A percentile compares a stretch with the other conserved stretches of the same genome.
Conservation (phyloP, 169 alveolate species). For the Plasmodium cynomolgi region DNA sequence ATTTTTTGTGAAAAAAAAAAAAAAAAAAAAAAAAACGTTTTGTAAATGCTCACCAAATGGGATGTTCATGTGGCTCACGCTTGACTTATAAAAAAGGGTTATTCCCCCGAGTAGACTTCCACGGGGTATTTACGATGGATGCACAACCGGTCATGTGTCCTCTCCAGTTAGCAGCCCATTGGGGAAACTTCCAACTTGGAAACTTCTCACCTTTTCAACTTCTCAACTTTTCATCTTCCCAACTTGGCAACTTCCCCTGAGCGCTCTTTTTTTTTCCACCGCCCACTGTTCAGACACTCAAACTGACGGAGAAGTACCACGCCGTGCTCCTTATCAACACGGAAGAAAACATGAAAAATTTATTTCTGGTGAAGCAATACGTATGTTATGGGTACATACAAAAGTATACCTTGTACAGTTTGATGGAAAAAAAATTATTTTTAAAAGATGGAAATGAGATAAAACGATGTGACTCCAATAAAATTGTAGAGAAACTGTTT, state of each 20-base stretch:
- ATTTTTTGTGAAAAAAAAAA: neutral
- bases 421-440: conserved; percentile 47
- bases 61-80: neutral
- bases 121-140: neutral
- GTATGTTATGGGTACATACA: conserved; percentile 64
- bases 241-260: neutral
- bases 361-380: conserved; percentile 36
- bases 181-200: neutral
- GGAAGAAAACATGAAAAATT: conserved; percentile 18
- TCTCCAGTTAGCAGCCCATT: neutral
- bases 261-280: neutral
- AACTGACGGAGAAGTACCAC: neutral
- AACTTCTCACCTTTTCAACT: neutral
- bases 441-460: conserved; percentile 47
- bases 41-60: too few species aligned
- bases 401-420: conserved; percentile 43
- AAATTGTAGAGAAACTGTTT: conserved; percentile 27
- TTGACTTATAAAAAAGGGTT: neutral
- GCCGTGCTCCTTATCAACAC: conserved; percentile 36
- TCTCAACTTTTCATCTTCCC: neutral
- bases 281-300: conserved; percentile 3
- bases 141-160: neutral
- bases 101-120: neutral
- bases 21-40: neutral
- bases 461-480: conserved; percentile 37